A percentile compares a stretch with the other conserved stretches of the same genome.
Conservation (phyloP, 805 yeast genomes). For the Saccharomycopsis capsularis region DNA sequence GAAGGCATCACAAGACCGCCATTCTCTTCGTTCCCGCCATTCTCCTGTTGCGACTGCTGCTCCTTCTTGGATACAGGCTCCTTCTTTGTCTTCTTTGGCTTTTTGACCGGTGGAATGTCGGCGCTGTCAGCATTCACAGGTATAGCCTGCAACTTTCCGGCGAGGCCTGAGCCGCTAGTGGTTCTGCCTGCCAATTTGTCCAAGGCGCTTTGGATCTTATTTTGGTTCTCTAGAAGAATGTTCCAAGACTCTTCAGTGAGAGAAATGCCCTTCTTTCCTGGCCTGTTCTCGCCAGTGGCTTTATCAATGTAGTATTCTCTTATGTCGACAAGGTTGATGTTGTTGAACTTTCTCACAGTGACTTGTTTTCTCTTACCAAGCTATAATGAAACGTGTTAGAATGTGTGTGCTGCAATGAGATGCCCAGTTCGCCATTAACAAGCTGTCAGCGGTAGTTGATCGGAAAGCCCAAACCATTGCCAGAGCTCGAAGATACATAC, state of each 20-base stretch:
- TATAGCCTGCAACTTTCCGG: conserved; percentile 4
- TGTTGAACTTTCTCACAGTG: conserved; percentile 66
- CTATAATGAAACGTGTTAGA: too few species aligned
- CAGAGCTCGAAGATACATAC: background rate
- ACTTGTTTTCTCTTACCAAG: conserved; percentile 60
- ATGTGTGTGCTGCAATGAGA: too few species aligned
- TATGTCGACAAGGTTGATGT: conserved; percentile 64
- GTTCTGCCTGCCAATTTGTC: conserved; percentile 20
- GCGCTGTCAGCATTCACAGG: conserved; percentile 4
- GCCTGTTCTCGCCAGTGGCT: conserved; percentile 54
- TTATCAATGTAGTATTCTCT: conserved; percentile 70
- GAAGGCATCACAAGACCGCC: too few species aligned
- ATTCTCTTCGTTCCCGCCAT: background rate
- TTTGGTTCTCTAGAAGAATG: conserved; percentile 33
- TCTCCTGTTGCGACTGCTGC: background rate
- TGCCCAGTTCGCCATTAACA: too few species aligned
- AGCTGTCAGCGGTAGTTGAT: too few species aligned
- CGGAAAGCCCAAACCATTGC: background rate
- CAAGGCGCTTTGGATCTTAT: conserved; percentile 13
- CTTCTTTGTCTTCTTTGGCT: conserved; percentile 3
- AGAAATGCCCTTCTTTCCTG: conserved; percentile 76
- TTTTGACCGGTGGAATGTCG: conserved; percentile 6
- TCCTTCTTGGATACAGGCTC: conserved; percentile 1
- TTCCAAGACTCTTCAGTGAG: conserved; percentile 52
- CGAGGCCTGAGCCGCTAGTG: background rate